Evolutionary conservation across 1,284 basidiomycete genomes (phyloP), one percentile per base, ranked within the genome.

Genomic region (Tilletiaria anomala): DNA sequence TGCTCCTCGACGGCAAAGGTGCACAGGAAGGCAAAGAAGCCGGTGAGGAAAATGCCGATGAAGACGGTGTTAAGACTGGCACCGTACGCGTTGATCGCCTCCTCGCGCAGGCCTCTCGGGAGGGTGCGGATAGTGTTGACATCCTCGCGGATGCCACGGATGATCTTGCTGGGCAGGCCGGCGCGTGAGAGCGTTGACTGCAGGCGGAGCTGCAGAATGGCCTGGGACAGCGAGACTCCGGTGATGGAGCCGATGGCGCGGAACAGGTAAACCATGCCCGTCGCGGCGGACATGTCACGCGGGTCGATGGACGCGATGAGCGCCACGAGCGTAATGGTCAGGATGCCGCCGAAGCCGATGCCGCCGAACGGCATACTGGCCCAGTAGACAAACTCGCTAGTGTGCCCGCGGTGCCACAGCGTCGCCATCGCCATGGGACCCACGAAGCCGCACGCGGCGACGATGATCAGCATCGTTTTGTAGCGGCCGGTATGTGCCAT

Each of bases 181-280:
- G 48, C 51, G 46, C 48, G 48, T 37, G 53, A 48, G 15, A 63
- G 42, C 40, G 61, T 55, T 24, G 44, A 39, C 44, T 61, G 61
- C 43, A 69, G 58, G 34, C 53, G 47, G 51, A 67, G 65, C 47
- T 69, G 68, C 23, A 69, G 54, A 35, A 69, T 60, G 16, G 64
- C 64, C 35, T 56, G 58, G 6, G 66, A 61, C 16, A 69, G 54
- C 19, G 68, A 68, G 42, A 69, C 68, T 21, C 68, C 68, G 21
- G 68, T 53, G 15, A 69, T 66, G 17, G 60, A 64, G 29, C 68
- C 68, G 11, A 61, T 67, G 4, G 68, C 68, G 37, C 68, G 58
- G 66, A 69, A 69, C 35, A 69, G 59, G 47, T 69, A 68, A 11
- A 64, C 64, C 37, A 61, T 60, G 34, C 65, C 65, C 11, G 66